A percentile compares a stretch with the other conserved stretches of the same genome.
Evolutionary conservation across 352 stramenopile genomes (phyloP).

Genomic region (Phytophthora sp.): DNA sequence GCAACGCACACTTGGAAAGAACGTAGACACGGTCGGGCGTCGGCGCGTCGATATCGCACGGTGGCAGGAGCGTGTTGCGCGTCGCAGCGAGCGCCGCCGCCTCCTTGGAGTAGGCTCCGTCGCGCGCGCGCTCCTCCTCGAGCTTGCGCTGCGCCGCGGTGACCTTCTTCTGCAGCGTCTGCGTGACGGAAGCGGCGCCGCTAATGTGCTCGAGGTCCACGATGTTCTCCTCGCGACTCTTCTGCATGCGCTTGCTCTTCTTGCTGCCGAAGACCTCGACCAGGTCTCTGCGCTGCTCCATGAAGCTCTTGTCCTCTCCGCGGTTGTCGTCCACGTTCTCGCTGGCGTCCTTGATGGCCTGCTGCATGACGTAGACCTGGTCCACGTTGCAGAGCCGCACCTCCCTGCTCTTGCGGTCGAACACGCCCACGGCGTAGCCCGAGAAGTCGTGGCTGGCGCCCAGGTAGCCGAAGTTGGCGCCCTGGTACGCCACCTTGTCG

Average conservation of each 20-base stretch:
- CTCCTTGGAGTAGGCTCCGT: constrained; percentile 65
- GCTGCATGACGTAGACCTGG: constrained; percentile 89
- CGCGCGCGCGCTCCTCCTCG: constrained; percentile 51
- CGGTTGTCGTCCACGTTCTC: constrained; percentile 76
- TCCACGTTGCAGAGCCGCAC: constrained; percentile 81
- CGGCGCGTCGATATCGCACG: constrained; percentile 72
- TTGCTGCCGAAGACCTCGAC: constrained; percentile 85
- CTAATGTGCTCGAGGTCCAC: constrained; percentile 81
- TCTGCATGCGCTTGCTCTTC: constrained; percentile 87
- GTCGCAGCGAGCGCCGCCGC: constrained; percentile 56
- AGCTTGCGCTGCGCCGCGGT: constrained; percentile 57
- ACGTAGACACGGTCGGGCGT: constrained; percentile 82
- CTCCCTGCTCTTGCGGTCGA: constrained; percentile 74
- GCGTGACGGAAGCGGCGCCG: constrained; percentile 62
- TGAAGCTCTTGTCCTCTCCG: constrained; percentile 61
- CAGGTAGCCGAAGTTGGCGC: constrained; percentile 87
- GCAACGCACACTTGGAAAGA: constrained; percentile 78
- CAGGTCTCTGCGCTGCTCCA: constrained; percentile 75
- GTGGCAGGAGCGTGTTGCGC: constrained; percentile 71
- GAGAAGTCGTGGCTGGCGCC: constrained; percentile 70
- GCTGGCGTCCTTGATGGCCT: constrained; percentile 71
- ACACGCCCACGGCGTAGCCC: constrained; percentile 79
- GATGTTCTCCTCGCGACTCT: constrained; percentile 84
- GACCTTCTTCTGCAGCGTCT: constrained; percentile 83
- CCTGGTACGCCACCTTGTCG: constrained; percentile 85